phyloP scores from a whole-genome alignment of 305 asterid genomes.

The Solanum hybrid region DNA sequence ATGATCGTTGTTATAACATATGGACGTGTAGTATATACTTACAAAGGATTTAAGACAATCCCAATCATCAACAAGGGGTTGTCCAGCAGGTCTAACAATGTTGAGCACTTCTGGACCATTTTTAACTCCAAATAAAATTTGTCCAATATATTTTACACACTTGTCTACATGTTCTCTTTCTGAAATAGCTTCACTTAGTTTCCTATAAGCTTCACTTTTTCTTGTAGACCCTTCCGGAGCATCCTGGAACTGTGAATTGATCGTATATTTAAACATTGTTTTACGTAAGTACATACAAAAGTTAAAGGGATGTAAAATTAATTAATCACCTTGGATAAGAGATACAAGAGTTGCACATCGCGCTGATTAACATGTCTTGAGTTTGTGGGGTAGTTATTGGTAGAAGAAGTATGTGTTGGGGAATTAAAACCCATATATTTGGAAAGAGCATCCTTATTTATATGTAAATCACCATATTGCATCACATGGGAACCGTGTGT shows the following conservation, averaged over 20 bases:
- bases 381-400: neutral
- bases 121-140: conserved; percentile 6
- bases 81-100: conserved; percentile 15
- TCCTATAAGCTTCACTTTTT: conserved; percentile 16
- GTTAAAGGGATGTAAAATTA: neutral
- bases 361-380: conserved; percentile 30
- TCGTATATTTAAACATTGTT: too few species aligned
- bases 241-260: conserved; percentile 5
- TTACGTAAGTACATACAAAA: neutral
- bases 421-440: conserved; percentile 18
- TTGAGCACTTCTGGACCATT: conserved; percentile 7
- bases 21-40: neutral
- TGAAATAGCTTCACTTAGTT: neutral
- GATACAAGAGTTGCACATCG: conserved; percentile 25
- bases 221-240: conserved; percentile 19
- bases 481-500: conserved; percentile 27
- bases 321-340: conserved; percentile 20
- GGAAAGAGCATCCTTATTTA: conserved; percentile 10
- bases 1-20: neutral
- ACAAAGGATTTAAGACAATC: conserved; percentile 29
- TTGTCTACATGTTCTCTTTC: conserved; percentile 14
- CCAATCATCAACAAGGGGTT: conserved; percentile 34
- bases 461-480: conserved; percentile 23
- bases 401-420: neutral
- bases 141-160: conserved; percentile 8